These are phyloP conservation scores for Aureobasidium sp. DNA, from an alignment of 2,329 filamentous ascomycete species.

Conservation along the genomic window DNA sequence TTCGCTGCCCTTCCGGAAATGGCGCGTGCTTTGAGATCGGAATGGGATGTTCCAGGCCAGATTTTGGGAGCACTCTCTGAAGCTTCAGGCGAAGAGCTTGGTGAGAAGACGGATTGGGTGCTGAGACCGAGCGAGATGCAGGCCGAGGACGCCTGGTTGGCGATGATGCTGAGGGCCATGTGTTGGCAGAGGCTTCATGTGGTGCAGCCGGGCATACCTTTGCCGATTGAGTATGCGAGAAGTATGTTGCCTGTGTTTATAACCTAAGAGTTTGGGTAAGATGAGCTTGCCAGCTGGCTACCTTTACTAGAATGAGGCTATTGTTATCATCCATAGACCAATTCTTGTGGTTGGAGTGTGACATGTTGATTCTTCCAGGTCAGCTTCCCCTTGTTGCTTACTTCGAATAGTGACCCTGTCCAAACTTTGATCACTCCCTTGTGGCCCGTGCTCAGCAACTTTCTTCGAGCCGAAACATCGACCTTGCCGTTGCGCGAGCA, in stretches of 20 bases:
- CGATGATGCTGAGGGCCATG: constrained; percentile 11
- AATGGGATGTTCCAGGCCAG: not conserved
- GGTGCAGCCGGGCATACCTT: not conserved
- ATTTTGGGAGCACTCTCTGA: not conserved
- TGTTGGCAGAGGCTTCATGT: constrained; percentile 12
- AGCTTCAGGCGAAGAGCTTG: not conserved
- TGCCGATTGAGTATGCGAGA: constrained; percentile 1
- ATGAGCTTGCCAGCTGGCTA: not conserved
- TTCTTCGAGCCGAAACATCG: not conserved
- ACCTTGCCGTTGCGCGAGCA: not conserved
- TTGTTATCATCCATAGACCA: not conserved
- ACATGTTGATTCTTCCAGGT: too few relatives aligned
- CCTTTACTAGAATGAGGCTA: not conserved
- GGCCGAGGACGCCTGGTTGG: constrained; percentile 9
- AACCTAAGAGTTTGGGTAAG: not conserved
- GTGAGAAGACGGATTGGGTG: not conserved
- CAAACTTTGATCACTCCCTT: too few relatives aligned
- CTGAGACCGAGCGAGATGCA: not conserved
- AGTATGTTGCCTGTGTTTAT: constrained; percentile 11
- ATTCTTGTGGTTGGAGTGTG: not conserved
- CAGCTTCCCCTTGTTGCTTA: too few relatives aligned
- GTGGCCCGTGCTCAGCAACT: constrained; percentile 4
- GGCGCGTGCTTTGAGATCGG: not conserved
- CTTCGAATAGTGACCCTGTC: too few relatives aligned
- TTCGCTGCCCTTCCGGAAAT: constrained; percentile 4